phyloP scores from a whole-genome alignment of 2,329 filamentous ascomycete genomes.

The Exophiala alcalophila region DNA sequence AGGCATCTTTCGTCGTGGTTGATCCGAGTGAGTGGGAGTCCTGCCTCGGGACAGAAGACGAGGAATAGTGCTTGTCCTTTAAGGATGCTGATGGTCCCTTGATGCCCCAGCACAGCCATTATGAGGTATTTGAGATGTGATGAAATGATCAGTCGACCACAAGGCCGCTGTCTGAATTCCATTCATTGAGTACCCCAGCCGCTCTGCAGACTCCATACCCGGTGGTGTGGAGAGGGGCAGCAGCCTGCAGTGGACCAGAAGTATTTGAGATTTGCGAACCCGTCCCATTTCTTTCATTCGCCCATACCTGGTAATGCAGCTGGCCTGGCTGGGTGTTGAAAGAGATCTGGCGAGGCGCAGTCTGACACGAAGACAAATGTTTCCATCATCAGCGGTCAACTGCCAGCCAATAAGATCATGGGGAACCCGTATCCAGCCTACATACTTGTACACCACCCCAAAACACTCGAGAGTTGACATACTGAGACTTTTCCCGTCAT shows the following conservation, averaged over 20 bases:
- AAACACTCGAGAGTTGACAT: no score
- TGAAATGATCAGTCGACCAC: not conserved
- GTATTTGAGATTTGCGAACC: not conserved
- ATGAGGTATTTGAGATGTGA: not conserved
- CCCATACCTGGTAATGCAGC: not conserved
- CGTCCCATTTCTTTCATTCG: not conserved
- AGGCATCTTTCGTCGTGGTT: not conserved
- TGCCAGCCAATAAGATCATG: slow-evolving; percentile 2
- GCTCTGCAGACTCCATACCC: slow-evolving; percentile 1
- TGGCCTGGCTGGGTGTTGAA: not conserved
- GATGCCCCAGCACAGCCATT: slow-evolving; percentile 3
- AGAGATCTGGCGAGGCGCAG: slow-evolving; percentile 5
- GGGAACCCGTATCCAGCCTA: no score
- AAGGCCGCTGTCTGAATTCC: not conserved
- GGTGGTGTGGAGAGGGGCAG: not conserved
- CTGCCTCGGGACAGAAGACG: not conserved
- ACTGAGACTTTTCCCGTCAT: no score
- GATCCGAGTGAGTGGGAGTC: not conserved
- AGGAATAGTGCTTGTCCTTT: not conserved
- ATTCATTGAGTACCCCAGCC: not conserved
- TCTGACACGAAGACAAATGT: slow-evolving; percentile 3
- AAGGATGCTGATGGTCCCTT: no score
- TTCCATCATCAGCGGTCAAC: slow-evolving; percentile 7
- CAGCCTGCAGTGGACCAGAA: not conserved
- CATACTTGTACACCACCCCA: no score